Percentiles rank a stretch among this genome's conserved stretches.
Conservation (phyloP, 1,284 basidiomycete genomes). For the Mycena citricolor region DNA sequence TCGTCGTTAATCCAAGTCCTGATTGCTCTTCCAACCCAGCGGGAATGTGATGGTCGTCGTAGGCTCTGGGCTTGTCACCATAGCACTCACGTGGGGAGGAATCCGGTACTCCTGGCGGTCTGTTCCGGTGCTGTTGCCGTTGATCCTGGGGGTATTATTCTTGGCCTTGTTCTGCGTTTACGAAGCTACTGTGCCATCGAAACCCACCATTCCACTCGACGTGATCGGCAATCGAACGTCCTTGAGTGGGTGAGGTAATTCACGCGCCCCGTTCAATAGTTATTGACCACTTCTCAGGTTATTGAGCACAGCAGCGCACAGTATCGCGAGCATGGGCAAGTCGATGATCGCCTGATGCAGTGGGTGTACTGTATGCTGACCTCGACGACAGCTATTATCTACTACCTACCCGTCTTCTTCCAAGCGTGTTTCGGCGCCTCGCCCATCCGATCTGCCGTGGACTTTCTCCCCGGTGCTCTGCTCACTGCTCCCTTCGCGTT, state of each 20-base stretch:
- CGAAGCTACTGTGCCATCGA: conserved; percentile 21
- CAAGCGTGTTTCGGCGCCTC: background rate
- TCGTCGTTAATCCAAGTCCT: background rate
- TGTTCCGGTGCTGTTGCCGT: conserved; percentile 37
- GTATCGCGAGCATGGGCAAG: conserved; percentile 4
- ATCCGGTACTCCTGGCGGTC: conserved; percentile 39
- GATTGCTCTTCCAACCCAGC: conserved; percentile 24
- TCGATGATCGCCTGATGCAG: background rate
- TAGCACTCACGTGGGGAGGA: conserved; percentile 41
- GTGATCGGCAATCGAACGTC: conserved; percentile 1
- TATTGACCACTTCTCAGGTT: background rate
- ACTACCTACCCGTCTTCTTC: conserved; percentile 29
- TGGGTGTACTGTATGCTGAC: background rate
- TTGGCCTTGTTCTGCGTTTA: conserved; percentile 33
- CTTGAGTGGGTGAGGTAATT: conserved; percentile 14
- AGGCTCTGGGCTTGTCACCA: conserved; percentile 28
- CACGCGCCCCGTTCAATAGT: background rate
- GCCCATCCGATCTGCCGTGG: too few species aligned
- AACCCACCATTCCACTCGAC: too few species aligned
- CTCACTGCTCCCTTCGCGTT: too few species aligned
- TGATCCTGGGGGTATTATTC: conserved; percentile 37
- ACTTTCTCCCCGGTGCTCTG: too few species aligned
- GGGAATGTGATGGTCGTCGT: conserved; percentile 38
- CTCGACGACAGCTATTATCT: conserved; percentile 8
- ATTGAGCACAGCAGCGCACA: conserved; percentile 2